These are phyloP conservation scores for Suhomyces coccinellae DNA, from an alignment of 1,139 yeast genomes.

Conservation along the genomic window DNA sequence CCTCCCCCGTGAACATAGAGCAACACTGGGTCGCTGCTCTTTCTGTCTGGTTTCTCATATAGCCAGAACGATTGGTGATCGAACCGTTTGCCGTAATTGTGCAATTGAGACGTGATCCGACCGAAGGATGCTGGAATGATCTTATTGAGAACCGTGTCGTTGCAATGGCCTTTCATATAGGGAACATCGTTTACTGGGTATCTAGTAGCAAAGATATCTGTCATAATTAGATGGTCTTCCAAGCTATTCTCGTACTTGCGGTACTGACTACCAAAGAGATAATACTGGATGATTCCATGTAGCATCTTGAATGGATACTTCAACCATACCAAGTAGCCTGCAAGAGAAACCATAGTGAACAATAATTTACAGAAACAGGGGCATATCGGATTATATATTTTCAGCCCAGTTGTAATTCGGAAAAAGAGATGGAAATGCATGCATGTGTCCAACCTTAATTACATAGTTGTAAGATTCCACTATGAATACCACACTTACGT, in stretches of 20 bases:
- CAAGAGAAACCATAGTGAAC: background rate
- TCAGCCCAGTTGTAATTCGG: background rate
- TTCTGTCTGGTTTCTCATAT: slow-evolving; percentile 30
- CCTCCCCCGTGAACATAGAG: slow-evolving; percentile 49
- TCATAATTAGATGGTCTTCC: background rate
- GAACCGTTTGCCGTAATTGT: slow-evolving; percentile 36
- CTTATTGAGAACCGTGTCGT: slow-evolving; percentile 8
- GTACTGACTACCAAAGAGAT: slow-evolving; percentile 5
- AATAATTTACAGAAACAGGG: no score
- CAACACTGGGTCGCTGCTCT: slow-evolving; percentile 37
- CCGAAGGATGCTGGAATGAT: slow-evolving; percentile 9
- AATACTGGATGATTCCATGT: background rate
- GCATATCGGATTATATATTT: no score
- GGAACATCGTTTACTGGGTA: slow-evolving; percentile 3
- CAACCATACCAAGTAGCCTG: background rate
- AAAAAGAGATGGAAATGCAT: no score
- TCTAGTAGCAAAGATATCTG: background rate
- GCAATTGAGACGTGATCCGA: slow-evolving; percentile 15
- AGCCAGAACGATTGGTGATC: slow-evolving; percentile 41
- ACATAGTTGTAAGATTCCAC: no score
- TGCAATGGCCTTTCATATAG: background rate
- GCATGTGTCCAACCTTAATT: no score
- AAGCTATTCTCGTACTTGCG: slow-evolving; percentile 6
- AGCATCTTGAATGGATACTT: slow-evolving; percentile 1
- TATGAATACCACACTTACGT: no score